Percentiles rank a stretch among this genome's conserved stretches.
phyloP scores from a whole-genome alignment of 2,329 filamentous ascomycete genomes.

The Neonectria magnoliae region DNA sequence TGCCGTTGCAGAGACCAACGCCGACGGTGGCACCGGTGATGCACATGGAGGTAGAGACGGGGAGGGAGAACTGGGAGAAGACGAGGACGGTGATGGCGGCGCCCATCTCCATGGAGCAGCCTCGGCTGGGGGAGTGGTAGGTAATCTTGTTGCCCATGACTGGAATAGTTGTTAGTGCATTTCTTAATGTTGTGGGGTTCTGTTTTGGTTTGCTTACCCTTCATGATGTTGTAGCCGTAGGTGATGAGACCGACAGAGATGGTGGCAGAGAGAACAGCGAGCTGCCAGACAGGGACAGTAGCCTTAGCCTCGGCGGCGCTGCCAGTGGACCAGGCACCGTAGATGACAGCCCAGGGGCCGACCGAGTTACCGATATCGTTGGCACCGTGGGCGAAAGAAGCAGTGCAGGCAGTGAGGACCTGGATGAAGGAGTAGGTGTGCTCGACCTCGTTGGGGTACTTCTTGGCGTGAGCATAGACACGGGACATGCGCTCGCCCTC shows the following conservation, averaged over 20 bases:
- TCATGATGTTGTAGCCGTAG: slow-evolving; percentile 88
- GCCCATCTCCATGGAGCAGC: slow-evolving; percentile 82
- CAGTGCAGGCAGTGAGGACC: slow-evolving; percentile 74
- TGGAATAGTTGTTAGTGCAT: slow-evolving; percentile 43
- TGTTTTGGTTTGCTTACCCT: slow-evolving; percentile 59
- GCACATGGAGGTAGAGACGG: slow-evolving; percentile 82
- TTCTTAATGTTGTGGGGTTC: too few relatives aligned
- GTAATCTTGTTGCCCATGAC: slow-evolving; percentile 87
- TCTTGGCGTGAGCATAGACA: slow-evolving; percentile 67
- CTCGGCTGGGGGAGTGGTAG: slow-evolving; percentile 68
- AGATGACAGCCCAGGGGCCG: slow-evolving; percentile 76
- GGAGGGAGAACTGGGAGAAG: slow-evolving; percentile 79
- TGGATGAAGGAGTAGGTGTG: slow-evolving; percentile 75
- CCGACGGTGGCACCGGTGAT: slow-evolving; percentile 83
- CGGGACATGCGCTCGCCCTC: slow-evolving; percentile 73
- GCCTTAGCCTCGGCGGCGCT: slow-evolving; percentile 69
- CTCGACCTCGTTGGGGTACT: slow-evolving; percentile 78
- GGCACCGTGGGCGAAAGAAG: slow-evolving; percentile 79
- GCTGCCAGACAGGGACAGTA: slow-evolving; percentile 78
- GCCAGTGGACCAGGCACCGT: slow-evolving; percentile 73
- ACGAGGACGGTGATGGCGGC: slow-evolving; percentile 80
- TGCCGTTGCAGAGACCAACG: slow-evolving; percentile 81
- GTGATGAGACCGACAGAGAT: slow-evolving; percentile 76
- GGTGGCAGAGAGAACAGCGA: slow-evolving; percentile 72
- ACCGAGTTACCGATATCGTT: slow-evolving; percentile 81